Evolutionary conservation across 768 basidiomycete species (phyloP).

Genomic region (Crassisporium funariophilum): DNA sequence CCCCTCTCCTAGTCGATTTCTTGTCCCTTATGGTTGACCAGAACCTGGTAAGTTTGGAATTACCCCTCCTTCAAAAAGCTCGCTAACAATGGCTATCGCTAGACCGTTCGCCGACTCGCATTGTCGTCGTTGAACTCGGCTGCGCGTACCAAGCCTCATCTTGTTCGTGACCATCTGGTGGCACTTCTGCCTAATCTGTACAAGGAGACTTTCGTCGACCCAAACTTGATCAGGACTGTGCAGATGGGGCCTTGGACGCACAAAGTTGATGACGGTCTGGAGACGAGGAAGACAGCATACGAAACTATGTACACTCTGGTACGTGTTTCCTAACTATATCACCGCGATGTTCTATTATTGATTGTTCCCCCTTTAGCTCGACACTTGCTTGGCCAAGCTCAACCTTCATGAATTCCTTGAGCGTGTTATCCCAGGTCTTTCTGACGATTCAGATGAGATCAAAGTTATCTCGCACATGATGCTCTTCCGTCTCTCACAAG

Average conservation of each 20-base stretch:
- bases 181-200: constrained; percentile 82
- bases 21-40: constrained; percentile 86
- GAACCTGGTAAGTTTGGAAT: constrained; percentile 65
- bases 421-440: constrained; percentile 78
- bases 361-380: constrained; percentile 54
- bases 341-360: neutral
- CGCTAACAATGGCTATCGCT: constrained; percentile 2
- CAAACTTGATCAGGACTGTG: constrained; percentile 81
- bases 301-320: constrained; percentile 97
- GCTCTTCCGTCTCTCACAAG: constrained; percentile 85
- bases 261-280: constrained; percentile 95
- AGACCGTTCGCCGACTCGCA: constrained; percentile 91
- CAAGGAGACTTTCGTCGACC: constrained; percentile 79
- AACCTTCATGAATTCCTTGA: constrained; percentile 86
- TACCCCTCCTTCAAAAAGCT: neutral
- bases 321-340: constrained; percentile 25
- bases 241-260: constrained; percentile 98
- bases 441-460: constrained; percentile 93
- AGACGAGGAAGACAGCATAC: constrained; percentile 95
- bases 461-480: constrained; percentile 97
- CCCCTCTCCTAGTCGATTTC: constrained; percentile 88
- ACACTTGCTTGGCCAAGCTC: constrained; percentile 87
- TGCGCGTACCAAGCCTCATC: constrained; percentile 90
- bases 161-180: constrained; percentile 82
- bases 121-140: constrained; percentile 92